These are phyloP conservation scores for Casuarina equisetifolia DNA, from an alignment of 306 rosid species.

Conservation along the genomic window DNA sequence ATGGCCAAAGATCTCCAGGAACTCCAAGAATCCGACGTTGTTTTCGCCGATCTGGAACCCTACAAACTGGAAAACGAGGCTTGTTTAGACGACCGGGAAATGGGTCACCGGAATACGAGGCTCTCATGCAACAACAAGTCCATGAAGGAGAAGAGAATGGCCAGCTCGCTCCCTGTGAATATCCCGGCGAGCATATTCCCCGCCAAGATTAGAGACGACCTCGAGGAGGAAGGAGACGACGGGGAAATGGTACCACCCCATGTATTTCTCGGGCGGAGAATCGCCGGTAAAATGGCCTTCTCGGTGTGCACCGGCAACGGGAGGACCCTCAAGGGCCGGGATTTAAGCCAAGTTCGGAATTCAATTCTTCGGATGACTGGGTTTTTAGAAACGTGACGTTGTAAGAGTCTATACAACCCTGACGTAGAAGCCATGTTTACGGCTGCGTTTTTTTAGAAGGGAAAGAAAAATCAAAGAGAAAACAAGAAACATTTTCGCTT, in stretches of 20 bases:
- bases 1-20: conserved; percentile 64
- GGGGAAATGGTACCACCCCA: conserved; percentile 84
- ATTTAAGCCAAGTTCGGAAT: conserved; percentile 80
- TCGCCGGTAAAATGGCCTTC: conserved; percentile 66
- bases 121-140: not conserved
- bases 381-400: conserved; percentile 59
- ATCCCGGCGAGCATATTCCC: conserved; percentile 43
- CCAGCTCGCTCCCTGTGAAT: conserved; percentile 55
- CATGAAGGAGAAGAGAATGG: conserved; percentile 15
- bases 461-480: not conserved
- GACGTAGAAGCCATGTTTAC: conserved; percentile 5
- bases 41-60: conserved; percentile 50
- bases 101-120: not conserved
- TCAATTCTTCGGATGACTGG: conserved; percentile 90
- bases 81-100: not conserved
- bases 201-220: conserved; percentile 5
- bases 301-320: conserved; percentile 80
- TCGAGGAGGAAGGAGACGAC: conserved; percentile 36
- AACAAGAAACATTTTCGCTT: not conserved
- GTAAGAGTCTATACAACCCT: not conserved
- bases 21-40: conserved; percentile 67
- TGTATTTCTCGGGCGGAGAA: conserved; percentile 50
- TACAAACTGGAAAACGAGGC: not conserved
- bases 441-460: not conserved
- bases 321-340: conserved; percentile 85